Percentiles rank a stretch among this genome's conserved stretches.
Conservation (phyloP, 1,284 basidiomycete species). For the Leccinum angustisporum region DNA sequence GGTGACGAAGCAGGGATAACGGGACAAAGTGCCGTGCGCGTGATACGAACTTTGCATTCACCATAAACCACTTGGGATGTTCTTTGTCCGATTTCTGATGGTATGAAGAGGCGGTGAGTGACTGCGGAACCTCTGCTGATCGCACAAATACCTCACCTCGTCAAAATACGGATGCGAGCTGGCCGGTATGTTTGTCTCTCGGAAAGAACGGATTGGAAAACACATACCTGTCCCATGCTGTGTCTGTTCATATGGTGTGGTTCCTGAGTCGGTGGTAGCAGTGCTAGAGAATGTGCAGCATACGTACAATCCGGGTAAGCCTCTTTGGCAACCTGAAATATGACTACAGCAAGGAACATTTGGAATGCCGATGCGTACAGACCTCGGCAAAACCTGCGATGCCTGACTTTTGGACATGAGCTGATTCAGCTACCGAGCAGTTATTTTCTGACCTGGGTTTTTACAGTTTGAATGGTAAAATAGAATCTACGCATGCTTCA, state of each 20-base stretch:
- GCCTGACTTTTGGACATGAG: constrained; percentile 45
- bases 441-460: constrained; percentile 59
- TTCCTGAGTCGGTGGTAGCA: constrained; percentile 14
- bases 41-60: constrained; percentile 73
- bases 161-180: constrained; percentile 90
- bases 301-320: constrained; percentile 88
- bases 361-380: constrained; percentile 16
- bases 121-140: constrained; percentile 2
- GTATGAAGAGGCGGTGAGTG: constrained; percentile 2
- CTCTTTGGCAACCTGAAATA: constrained; percentile 67
- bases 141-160: constrained; percentile 44
- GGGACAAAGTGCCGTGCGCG: constrained; percentile 78
- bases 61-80: constrained; percentile 92
- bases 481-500: constrained; percentile 46
- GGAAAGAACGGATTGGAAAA: constrained; percentile 2
- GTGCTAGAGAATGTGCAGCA: constrained; percentile 7
- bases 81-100: constrained; percentile 71
- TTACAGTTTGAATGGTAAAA: constrained; percentile 96
- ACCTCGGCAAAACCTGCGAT: constrained; percentile 85
- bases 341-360: constrained; percentile 5
- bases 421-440: background rate
- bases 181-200: constrained; percentile 5
- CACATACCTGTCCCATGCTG: constrained; percentile 83
- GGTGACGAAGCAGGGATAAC: constrained; percentile 69
- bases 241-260: constrained; percentile 50